Base-by-base conservation (phyloP, 1,284 basidiomycete species). In the Phylloporus gajari region DNA sequence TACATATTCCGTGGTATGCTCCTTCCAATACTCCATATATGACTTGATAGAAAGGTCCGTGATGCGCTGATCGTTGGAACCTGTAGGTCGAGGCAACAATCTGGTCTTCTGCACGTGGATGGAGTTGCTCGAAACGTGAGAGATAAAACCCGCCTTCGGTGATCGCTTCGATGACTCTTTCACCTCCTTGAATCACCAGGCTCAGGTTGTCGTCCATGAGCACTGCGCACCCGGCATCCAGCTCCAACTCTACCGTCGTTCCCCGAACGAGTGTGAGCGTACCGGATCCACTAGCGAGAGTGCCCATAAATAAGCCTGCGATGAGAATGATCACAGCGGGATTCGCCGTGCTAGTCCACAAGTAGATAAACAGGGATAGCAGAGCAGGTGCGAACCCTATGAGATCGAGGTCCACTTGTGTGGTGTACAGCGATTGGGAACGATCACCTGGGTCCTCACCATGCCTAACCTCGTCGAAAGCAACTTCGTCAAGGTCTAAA, bases 101-200 rank as follows among this genome's bases (percentile, higher is more conserved):
- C 38, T 53, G 46, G 15, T 46, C 40, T 58, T 64, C 40, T 12
- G 11, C 11, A 15, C 19, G 40, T 30, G 38, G 38, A 4, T 27
- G 23, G 23, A 6, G 30, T 12, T 5, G n/a, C n/a, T n/a, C n/a
- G 48, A 4, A n/a, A 17, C 42, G 72, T n/a, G 75, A 77, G 48
- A 78, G 70, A 40, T 73, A 70, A 58, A 76, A 76, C 35, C 77
- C 70, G 23, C 77, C 73, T 62, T 75, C 75, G 2, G 70, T 73
- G 66, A 78, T n/a, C 9, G 75, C 75, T 5, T 76, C 75, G 12
- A 76, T 64, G 3, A 70, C 64, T 19, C 68, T 62, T 42, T 76
- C 76, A 21, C 70, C 73, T 3, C 75, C 75, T 12, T 68, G 70
- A 58, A 78, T 64, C 40, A 78, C 75, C 38, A 75, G 56, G 3